Base-by-base conservation (phyloP, 768 basidiomycete species). In the Gelatoporia subvermispora region DNA sequence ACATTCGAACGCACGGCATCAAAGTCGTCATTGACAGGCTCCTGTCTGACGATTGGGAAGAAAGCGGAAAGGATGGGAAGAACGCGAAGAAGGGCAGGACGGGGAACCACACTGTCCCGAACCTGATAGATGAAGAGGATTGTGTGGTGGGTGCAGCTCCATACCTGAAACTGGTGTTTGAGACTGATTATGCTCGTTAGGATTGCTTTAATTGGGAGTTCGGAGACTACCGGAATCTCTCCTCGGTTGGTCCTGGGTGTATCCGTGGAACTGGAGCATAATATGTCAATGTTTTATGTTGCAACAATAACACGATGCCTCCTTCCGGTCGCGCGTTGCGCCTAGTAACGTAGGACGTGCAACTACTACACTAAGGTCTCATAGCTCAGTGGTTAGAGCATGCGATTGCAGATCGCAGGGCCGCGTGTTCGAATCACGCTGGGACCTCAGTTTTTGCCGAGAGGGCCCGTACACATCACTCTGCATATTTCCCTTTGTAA, bases 171-270 rank as follows among this genome's bases (percentile, higher is more conserved):
- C n/a, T n/a, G n/a, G n/a, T n/a, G n/a, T n/a, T n/a, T n/a, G n/a
- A n/a, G n/a, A n/a, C n/a, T n/a, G n/a, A n/a, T n/a, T n/a, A n/a
- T n/a, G n/a, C n/a, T n/a, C n/a, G n/a, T 16, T 41, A 87, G 84
- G 86, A 88, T 55, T 88, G 86, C 59, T 86, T 73, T 53, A 79
- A 71, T 55, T 88, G 86, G 86, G 81, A 86, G 49, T 87, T 70
- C 60, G 82, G 75, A 4, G 62, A 75, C 49, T 76, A 60, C 43
- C 55, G 60, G 3, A 63, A 63, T 18, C 37, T 28, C 0, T 50
- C 56, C 4, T n/a, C 31, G 18, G 31, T 39, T 7, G 28, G 28
- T 7, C 13, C 5, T 31, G 28, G 28, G 28, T 31, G 28, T 31
- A 13, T 7, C 5, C 28, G 13, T 31, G 28, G 28, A 31, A 7